A percentile compares a stretch with the other conserved stretches of the same genome.
phyloP scores from a whole-genome alignment of 2,329 filamentous ascomycete species.

The Mycosphaerella sp. region DNA sequence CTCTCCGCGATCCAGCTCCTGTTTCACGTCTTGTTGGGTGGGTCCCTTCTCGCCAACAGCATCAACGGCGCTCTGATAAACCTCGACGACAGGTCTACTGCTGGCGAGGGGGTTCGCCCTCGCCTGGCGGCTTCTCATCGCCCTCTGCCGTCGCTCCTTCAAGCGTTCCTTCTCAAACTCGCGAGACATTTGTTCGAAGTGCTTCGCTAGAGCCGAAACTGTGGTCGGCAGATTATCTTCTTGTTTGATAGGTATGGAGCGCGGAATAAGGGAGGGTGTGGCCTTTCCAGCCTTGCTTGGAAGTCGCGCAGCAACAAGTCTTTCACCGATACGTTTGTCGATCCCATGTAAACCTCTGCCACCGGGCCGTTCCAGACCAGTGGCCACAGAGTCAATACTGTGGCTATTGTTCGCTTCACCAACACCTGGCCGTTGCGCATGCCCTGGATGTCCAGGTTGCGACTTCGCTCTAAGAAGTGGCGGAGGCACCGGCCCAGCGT shows the following conservation, averaged over 20 bases:
- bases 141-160: conserved; percentile 73
- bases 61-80: conserved; percentile 89
- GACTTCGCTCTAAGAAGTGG: conserved; percentile 47
- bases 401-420: conserved; percentile 19
- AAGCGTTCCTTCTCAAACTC: conserved; percentile 95
- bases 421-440: conserved; percentile 26
- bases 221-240: conserved; percentile 54
- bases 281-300: conserved; percentile 49
- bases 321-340: conserved; percentile 70
- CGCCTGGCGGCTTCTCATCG: conserved; percentile 67
- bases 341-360: not conserved
- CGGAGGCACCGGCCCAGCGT: conserved; percentile 37
- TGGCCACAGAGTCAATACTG: conserved; percentile 24
- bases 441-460: conserved; percentile 36
- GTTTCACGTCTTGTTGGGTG: conserved; percentile 6
- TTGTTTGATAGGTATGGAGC: conserved; percentile 67
- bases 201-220: conserved; percentile 85
- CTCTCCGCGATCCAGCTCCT: conserved; percentile 4
- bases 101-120: conserved; percentile 83
- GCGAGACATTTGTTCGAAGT: conserved; percentile 92
- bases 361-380: conserved; percentile 19
- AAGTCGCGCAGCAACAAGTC: conserved; percentile 35
- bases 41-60: conserved; percentile 53
- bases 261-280: conserved; percentile 70
- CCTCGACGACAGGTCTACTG: conserved; percentile 92